Conservation (phyloP, 164 flowering plant genomes). For the Macadamia tetraphylla region DNA sequence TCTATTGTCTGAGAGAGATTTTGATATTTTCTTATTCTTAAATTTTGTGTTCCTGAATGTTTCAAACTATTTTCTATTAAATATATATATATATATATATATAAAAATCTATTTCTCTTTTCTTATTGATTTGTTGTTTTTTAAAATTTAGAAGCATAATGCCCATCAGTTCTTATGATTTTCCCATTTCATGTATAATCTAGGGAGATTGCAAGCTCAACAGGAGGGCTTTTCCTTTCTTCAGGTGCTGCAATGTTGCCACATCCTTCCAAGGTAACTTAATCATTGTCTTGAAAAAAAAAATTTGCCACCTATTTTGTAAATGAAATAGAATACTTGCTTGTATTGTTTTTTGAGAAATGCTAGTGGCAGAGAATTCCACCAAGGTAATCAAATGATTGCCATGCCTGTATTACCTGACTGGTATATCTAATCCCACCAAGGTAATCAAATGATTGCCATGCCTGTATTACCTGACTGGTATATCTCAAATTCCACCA, state of each 20-base stretch:
- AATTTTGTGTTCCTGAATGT: not conserved
- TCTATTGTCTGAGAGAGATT: not conserved
- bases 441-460: not conserved
- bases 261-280: slow-evolving; percentile 58
- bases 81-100: not conserved
- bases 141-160: not conserved
- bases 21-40: not conserved
- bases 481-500: not conserved
- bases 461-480: not conserved
- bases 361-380: not conserved
- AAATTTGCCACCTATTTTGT: too few species aligned
- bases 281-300: too few species aligned
- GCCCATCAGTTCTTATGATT: slow-evolving; percentile 7
- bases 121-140: not conserved
- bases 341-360: too few species aligned
- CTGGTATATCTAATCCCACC: not conserved
- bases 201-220: slow-evolving; percentile 30
- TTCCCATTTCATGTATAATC: slow-evolving; percentile 9
- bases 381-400: not conserved
- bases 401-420: not conserved
- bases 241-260: slow-evolving; percentile 51
- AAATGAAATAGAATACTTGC: too few species aligned
- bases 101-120: not conserved
- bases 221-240: slow-evolving; percentile 25
- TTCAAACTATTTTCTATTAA: not conserved